Conservation (phyloP, 371 early-diverging fungal genomes). For the Thermomucor indicae-seudaticae region DNA sequence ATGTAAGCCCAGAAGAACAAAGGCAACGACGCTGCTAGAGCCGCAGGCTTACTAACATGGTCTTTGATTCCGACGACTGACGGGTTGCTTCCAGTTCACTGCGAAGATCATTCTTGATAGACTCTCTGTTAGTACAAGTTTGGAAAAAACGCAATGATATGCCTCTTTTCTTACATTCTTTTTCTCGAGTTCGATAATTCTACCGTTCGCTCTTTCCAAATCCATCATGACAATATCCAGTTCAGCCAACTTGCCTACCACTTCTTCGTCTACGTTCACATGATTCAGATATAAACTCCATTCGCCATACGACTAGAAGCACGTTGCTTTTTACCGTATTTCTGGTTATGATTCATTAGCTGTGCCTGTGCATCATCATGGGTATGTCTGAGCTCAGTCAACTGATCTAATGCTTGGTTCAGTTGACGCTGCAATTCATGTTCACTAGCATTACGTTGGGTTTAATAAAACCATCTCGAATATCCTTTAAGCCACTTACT, state of each 20-base stretch:
- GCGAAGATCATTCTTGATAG: conserved; percentile 37
- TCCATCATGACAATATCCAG: conserved; percentile 83
- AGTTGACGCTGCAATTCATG: conserved; percentile 78
- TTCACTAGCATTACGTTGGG: conserved; percentile 47
- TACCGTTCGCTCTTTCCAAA: conserved; percentile 75
- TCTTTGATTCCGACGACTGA: conserved; percentile 19
- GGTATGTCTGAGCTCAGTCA: conserved; percentile 62
- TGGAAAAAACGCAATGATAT: too few species aligned
- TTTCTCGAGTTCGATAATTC: conserved; percentile 65
- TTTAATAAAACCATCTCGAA: background rate
- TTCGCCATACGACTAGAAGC: background rate
- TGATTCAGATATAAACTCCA: background rate
- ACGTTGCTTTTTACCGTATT: conserved; percentile 48
- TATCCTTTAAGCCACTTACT: conserved; percentile 29
- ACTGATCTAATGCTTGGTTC: conserved; percentile 74
- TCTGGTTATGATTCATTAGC: conserved; percentile 65
- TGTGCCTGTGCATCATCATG: conserved; percentile 78
- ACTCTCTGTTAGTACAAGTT: background rate
- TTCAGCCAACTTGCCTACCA: conserved; percentile 81
- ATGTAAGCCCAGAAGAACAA: too few species aligned
- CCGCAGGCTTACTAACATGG: conserved; percentile 2
- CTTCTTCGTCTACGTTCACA: conserved; percentile 67
- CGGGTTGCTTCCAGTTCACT: conserved; percentile 35
- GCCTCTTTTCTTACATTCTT: conserved; percentile 49
- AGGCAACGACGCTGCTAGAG: too few species aligned